Conservation (phyloP, 352 stramenopile species). For the Pythium pectinolyticum region DNA sequence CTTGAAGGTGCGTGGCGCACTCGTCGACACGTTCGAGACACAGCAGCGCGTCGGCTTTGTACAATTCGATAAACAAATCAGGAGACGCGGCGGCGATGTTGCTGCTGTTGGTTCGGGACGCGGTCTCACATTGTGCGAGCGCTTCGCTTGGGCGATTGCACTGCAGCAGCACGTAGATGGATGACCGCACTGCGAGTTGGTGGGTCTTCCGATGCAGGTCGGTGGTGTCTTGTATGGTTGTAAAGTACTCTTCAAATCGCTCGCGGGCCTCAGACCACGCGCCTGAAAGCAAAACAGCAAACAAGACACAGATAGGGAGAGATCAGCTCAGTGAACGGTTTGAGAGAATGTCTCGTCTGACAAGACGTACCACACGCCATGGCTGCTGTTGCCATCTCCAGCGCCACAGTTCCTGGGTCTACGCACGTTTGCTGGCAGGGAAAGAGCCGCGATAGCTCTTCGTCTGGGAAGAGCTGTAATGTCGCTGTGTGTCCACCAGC, state of each 20-base stretch:
- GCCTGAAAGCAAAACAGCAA: slow-evolving; percentile 2
- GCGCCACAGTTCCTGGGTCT: not conserved
- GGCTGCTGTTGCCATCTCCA: slow-evolving; percentile 21
- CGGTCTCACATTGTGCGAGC: slow-evolving; percentile 41
- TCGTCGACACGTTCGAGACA: slow-evolving; percentile 73
- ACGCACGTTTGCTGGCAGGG: not conserved
- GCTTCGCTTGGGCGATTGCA: slow-evolving; percentile 52
- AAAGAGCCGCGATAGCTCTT: slow-evolving; percentile 1
- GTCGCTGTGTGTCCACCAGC: too few species aligned
- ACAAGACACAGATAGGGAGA: not conserved
- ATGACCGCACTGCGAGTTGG: slow-evolving; percentile 20
- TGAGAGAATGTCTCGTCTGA: too few species aligned
- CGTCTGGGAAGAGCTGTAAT: slow-evolving; percentile 3
- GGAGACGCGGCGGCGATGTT: not conserved
- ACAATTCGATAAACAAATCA: slow-evolving; percentile 37
- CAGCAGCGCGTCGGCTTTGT: slow-evolving; percentile 74
- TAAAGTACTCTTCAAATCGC: slow-evolving; percentile 23
- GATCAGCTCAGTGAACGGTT: too few species aligned
- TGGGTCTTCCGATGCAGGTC: not conserved
- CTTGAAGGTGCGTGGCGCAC: slow-evolving; percentile 44
- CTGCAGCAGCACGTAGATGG: slow-evolving; percentile 66
- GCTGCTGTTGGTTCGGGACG: not conserved
- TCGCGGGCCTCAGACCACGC: slow-evolving; percentile 16
- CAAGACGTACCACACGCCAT: slow-evolving; percentile 14
- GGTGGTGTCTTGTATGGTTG: not conserved